These are phyloP conservation scores for Papilionanthe hybrid DNA, from an alignment of 116 monocot genomes.

Conservation along the genomic window DNA sequence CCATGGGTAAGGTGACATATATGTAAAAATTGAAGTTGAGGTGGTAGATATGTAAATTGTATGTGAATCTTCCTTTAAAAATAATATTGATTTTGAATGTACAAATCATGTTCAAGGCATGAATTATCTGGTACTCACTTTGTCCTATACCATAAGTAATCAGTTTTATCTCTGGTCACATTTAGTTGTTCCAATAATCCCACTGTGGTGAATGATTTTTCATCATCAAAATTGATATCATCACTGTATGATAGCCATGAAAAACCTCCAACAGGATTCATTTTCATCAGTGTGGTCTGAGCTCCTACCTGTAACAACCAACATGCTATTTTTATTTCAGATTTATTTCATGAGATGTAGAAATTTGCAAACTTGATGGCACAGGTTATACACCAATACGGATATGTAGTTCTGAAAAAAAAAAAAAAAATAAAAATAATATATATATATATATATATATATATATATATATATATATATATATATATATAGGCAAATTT, in stretches of 20 bases:
- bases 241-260: slow-evolving; percentile 13
- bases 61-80: too few relatives aligned
- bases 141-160: slow-evolving; percentile 87
- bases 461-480: too few relatives aligned
- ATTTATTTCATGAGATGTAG: neutral
- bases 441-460: too few relatives aligned
- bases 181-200: slow-evolving; percentile 69
- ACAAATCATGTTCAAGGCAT: neutral
- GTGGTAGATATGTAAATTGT: too few relatives aligned
- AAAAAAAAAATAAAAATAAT: too few relatives aligned
- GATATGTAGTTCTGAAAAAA: too few relatives aligned
- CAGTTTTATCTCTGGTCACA: slow-evolving; percentile 66
- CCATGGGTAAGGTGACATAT: too few relatives aligned
- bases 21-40: too few relatives aligned
- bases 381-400: neutral
- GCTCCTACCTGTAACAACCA: slow-evolving; percentile 8
- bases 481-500: too few relatives aligned
- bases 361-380: neutral
- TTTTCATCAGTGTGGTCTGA: slow-evolving; percentile 7
- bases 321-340: neutral
- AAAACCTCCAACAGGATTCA: slow-evolving; percentile 8
- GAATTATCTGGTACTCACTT: slow-evolving; percentile 41
- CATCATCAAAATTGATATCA: slow-evolving; percentile 13
- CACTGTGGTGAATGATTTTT: slow-evolving; percentile 33
- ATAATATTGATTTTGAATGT: neutral